phyloP scores from a whole-genome alignment of 2,329 filamentous ascomycete genomes.

The Lasiodiplodia gonubiensis region DNA sequence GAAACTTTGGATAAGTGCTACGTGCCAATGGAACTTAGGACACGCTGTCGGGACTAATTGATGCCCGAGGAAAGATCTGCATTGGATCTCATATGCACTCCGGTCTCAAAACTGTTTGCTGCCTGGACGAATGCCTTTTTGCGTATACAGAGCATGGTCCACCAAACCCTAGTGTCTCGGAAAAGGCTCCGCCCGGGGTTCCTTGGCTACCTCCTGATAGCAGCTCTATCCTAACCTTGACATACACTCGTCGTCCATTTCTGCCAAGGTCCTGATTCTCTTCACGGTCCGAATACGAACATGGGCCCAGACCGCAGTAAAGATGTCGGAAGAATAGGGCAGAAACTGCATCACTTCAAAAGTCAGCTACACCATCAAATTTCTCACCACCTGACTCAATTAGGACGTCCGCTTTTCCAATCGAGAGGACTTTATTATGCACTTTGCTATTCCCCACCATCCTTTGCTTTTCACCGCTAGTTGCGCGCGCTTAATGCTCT shows the following conservation, averaged over 20 bases:
- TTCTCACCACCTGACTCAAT: not conserved
- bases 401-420: not conserved
- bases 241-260: not conserved
- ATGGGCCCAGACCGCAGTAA: not conserved
- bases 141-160: not conserved
- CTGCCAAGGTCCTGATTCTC: not conserved
- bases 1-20: not conserved
- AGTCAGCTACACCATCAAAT: not conserved
- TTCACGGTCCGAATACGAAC: not conserved
- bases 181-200: not conserved
- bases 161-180: not conserved
- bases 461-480: conserved; percentile 3
- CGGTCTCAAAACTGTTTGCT: not conserved
- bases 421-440: not conserved
- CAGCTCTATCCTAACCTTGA: not conserved
- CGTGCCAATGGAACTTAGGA: not conserved
- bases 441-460: not conserved
- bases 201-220: not conserved
- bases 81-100: not conserved
- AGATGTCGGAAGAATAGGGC: not conserved
- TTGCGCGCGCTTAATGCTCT: not conserved
- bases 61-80: not conserved
- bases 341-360: not conserved
- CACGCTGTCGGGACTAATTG: not conserved
- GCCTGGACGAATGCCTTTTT: not conserved